phyloP scores from a whole-genome alignment of 306 rosid species.

The Fragaria iinumae region DNA sequence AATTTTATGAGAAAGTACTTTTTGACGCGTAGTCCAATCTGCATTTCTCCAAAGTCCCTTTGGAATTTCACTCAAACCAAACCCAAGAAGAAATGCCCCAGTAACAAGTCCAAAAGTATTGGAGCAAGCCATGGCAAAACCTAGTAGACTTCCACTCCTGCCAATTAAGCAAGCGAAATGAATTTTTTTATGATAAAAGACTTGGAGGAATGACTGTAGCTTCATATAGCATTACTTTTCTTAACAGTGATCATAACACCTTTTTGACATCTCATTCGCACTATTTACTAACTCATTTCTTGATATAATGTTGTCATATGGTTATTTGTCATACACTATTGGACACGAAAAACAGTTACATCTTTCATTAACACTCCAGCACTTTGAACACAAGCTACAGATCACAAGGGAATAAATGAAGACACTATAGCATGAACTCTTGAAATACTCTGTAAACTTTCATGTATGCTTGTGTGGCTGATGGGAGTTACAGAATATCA shows the following conservation, averaged over 20 bases:
- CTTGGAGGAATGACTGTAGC: not conserved
- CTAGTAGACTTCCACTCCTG: constrained; percentile 75
- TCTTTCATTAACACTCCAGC: not conserved
- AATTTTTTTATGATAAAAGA: not conserved
- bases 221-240: not conserved
- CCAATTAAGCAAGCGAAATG: constrained; percentile 17
- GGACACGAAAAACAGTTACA: not conserved
- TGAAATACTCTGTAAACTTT: not conserved
- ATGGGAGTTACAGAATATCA: not conserved
- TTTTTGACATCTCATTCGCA: not conserved
- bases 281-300: not conserved
- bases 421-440: not conserved
- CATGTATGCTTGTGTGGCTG: not conserved
- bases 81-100: constrained; percentile 98
- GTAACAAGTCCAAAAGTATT: constrained; percentile 98
- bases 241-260: not conserved
- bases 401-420: not conserved
- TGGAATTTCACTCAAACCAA: constrained; percentile 96
- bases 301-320: not conserved
- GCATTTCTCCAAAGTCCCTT: constrained; percentile 86
- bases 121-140: constrained; percentile 95
- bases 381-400: not conserved
- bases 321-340: not conserved
- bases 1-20: constrained; percentile 94
- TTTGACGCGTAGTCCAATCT: constrained; percentile 85